phyloP scores from a whole-genome alignment of 805 yeast genomes.

The Teunomyces kruisii region DNA sequence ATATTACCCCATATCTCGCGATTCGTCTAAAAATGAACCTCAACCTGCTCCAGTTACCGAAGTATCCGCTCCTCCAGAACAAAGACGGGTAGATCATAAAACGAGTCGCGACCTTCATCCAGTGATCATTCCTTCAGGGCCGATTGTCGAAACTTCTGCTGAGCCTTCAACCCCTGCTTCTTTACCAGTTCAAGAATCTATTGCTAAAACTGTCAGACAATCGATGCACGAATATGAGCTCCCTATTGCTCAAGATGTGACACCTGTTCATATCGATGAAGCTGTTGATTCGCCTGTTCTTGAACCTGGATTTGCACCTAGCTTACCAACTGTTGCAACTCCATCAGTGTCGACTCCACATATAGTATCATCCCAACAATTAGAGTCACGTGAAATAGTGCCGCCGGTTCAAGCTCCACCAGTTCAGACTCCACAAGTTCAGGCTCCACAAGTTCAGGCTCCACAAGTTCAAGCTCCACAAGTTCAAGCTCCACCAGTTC shows the following conservation, averaged over 20 bases:
- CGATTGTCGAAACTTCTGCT: background rate
- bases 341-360: too few species aligned
- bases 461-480: too few species aligned
- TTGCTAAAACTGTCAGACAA: conserved; percentile 1
- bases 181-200: background rate
- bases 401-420: too few species aligned
- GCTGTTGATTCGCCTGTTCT: background rate
- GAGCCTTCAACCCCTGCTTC: background rate
- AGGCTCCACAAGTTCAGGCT: too few species aligned
- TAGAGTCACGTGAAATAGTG: too few species aligned
- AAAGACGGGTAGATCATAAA: background rate
- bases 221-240: background rate
- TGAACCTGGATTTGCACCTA: background rate
- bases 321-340: background rate
- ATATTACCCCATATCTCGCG: background rate
- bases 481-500: too few species aligned
- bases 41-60: background rate
- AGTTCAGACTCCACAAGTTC: too few species aligned
- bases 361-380: too few species aligned
- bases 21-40: background rate
- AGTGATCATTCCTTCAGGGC: background rate
- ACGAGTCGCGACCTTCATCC: background rate
- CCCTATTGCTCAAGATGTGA: background rate
- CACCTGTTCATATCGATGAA: background rate
- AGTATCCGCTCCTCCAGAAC: background rate